Percentiles rank a stretch among this genome's conserved stretches.
These are phyloP conservation scores for Mycothermus thermophilus DNA, from an alignment of 495 filamentous ascomycete species.

Conservation along the genomic window DNA sequence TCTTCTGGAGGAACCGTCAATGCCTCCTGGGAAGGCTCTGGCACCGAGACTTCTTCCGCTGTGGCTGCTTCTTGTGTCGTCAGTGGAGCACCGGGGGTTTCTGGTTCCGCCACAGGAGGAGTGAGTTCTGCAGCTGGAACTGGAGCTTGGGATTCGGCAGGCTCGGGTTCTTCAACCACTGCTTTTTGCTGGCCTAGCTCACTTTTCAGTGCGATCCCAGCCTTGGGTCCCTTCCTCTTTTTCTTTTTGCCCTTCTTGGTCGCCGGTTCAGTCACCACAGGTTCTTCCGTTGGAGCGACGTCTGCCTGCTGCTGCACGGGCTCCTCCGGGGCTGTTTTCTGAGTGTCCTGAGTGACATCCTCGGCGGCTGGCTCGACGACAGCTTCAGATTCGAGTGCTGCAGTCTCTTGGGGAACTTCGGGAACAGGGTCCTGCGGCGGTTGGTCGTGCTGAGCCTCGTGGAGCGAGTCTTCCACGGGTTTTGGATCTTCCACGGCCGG, in stretches of 20 bases:
- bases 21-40: too few relatives aligned
- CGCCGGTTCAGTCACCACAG: too few relatives aligned
- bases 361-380: constrained; percentile 3
- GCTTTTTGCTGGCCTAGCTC: too few relatives aligned
- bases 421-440: neutral
- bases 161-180: constrained; percentile 1
- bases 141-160: neutral
- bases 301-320: neutral
- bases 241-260: constrained; percentile 17
- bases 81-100: too few relatives aligned
- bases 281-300: neutral
- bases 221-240: constrained; percentile 8
- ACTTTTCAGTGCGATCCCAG: too few relatives aligned
- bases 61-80: too few relatives aligned
- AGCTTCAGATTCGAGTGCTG: neutral
- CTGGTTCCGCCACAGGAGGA: constrained; percentile 1
- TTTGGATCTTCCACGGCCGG: constrained; percentile 4
- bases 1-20: too few relatives aligned
- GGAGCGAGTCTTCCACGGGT: neutral
- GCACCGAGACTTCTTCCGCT: too few relatives aligned
- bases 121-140: neutral
- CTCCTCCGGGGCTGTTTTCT: neutral
- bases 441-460: neutral
- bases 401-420: neutral
- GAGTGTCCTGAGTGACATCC: neutral